Conservation (phyloP, 2,329 filamentous ascomycete species). For the Alternaria triticimaculans region DNA sequence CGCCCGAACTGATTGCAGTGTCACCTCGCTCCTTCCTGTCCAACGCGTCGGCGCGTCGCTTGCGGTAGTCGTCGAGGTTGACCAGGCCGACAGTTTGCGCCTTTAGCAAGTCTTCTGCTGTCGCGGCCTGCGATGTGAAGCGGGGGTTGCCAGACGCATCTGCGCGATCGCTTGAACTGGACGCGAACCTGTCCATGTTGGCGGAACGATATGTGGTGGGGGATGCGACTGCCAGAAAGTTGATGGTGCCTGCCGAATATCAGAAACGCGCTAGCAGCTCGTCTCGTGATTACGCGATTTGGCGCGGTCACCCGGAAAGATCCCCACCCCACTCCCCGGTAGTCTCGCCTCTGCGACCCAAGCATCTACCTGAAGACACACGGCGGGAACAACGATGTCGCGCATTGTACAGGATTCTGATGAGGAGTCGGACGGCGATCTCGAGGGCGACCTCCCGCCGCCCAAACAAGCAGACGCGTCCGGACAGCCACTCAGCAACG, state of each 20-base stretch:
- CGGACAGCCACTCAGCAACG: conserved; percentile 10
- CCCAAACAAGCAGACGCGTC: conserved; percentile 24
- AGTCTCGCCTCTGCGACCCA: not conserved
- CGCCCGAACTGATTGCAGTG: conserved; percentile 65
- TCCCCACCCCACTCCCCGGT: not conserved
- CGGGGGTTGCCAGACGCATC: conserved; percentile 55
- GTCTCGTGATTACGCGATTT: conserved; percentile 33
- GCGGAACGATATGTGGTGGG: not conserved
- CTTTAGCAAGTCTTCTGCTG: conserved; percentile 81
- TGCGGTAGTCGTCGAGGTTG: conserved; percentile 90
- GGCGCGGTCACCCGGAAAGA: conserved; percentile 15
- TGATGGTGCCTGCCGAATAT: conserved; percentile 11
- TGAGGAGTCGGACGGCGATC: conserved; percentile 44
- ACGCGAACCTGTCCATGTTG: conserved; percentile 40
- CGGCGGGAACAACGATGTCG: conserved; percentile 21
- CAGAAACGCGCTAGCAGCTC: conserved; percentile 7
- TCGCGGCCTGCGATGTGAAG: conserved; percentile 78
- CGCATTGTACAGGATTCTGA: conserved; percentile 48
- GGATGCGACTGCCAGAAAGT: not conserved
- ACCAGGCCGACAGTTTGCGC: conserved; percentile 91
- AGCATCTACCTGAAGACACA: not conserved
- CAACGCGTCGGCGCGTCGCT: conserved; percentile 91
- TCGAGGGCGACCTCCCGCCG: conserved; percentile 20
- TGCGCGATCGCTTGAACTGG: conserved; percentile 26
- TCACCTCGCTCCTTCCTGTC: conserved; percentile 87